These are phyloP conservation scores for Rhodotorula glutinis DNA, from an alignment of 1,284 basidiomycete genomes.

Conservation along the genomic window DNA sequence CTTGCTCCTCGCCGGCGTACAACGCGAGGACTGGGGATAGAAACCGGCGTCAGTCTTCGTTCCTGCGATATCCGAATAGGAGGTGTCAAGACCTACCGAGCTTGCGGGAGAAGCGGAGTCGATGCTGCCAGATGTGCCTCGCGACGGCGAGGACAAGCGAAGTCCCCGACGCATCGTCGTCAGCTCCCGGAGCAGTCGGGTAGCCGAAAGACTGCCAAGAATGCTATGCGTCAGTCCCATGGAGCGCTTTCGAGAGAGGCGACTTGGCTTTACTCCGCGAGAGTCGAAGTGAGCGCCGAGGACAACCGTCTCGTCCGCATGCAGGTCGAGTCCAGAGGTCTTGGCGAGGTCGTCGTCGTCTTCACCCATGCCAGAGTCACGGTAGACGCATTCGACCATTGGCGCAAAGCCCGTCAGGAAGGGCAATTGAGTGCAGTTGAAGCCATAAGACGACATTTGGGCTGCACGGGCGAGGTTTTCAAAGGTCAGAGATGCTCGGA, in stretches of 20 bases:
- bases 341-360: not conserved
- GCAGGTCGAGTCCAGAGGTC: not conserved
- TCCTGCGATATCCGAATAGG: not conserved
- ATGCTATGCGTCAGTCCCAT: too few species aligned
- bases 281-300: constrained; percentile 44
- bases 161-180: constrained; percentile 39
- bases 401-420: constrained; percentile 29
- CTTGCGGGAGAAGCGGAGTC: constrained; percentile 30
- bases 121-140: constrained; percentile 33
- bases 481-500: not conserved
- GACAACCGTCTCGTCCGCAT: constrained; percentile 40
- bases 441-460: constrained; percentile 21
- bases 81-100: constrained; percentile 16
- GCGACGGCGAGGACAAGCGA: constrained; percentile 45
- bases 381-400: constrained; percentile 35
- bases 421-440: constrained; percentile 22
- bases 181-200: constrained; percentile 41
- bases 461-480: not conserved
- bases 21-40: constrained; percentile 40
- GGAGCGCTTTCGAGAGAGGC: too few species aligned
- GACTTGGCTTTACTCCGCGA: constrained; percentile 12
- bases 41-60: too few species aligned
- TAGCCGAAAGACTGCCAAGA: constrained; percentile 30
- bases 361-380: constrained; percentile 10
- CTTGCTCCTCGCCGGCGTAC: constrained; percentile 50